Base-by-base conservation (phyloP, 163 green algal genomes). In the Picocystis sp. region DNA sequence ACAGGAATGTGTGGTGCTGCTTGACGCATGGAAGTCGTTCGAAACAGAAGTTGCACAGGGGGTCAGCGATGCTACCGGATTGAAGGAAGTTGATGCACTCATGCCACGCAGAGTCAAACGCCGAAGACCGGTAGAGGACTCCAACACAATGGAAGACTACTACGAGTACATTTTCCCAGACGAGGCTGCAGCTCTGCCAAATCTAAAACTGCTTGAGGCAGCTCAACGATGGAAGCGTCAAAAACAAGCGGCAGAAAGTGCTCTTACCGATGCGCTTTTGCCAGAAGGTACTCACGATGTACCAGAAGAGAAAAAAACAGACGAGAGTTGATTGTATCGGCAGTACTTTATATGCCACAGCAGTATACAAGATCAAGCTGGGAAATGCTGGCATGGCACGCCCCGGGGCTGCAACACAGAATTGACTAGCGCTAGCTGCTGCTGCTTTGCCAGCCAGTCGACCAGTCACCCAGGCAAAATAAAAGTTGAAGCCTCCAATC, bases 151-250 rank as follows among this genome's bases (percentile, higher is more conserved):
- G 70, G 88, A 99, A 71, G 89, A 96, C 65, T 96, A 92, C 65
- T 93, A 87, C 61, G 89, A 97, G 70, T 95, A 94, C 69, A 81
- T 96, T 50, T 99, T 98, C 67, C 88, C 90, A 10, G 67, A 76
- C 19, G 83, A 92, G 67, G 77, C 68, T 1, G 77, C 69, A 12
- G 73, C 71, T 1, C 81, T 81, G 14, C 81, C 86, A 22, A 83
- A 89, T 58, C 74, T 95, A 53, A 96, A 95, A 72, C 73, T 99
- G 43, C 61, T 99, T 62, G 84, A 96, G 50, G 79, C 83, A 9
- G 90, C 90, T 33, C 81, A 93, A 64, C 64, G 72, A 35, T 96
- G 89, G 86, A 99, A 99, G 72, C 71, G 70, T 57, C 67, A 72
- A 53, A 73, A 72, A 35, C n/a, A 38, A 9, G 47, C n/a, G n/a